A percentile compares a stretch with the other conserved stretches of the same genome.
Conservation (phyloP, 495 filamentous ascomycete species). For the Aeminium ludgeri region DNA sequence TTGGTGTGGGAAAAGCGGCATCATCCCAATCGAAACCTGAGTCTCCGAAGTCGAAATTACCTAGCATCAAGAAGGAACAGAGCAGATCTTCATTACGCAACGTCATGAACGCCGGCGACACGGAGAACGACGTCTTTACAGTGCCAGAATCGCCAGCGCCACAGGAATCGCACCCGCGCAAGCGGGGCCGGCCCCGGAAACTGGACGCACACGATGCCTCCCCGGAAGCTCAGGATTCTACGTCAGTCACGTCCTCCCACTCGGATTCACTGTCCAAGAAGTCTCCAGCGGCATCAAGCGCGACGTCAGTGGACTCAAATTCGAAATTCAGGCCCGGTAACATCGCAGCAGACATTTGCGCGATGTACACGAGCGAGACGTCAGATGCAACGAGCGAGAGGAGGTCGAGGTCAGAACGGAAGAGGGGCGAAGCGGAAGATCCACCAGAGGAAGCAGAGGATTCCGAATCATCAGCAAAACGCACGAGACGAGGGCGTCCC, state of each 20-base stretch:
- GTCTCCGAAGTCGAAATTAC: background rate
- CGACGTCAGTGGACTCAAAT: conserved; percentile 1
- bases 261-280: background rate
- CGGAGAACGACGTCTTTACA: background rate
- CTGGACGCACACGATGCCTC: background rate
- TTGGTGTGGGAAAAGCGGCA: background rate
- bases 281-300: conserved; percentile 2
- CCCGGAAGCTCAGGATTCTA: background rate
- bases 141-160: background rate
- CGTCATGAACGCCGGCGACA: conserved; percentile 1
- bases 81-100: conserved; percentile 5
- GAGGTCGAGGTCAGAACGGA: conserved; percentile 10
- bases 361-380: conserved; percentile 1
- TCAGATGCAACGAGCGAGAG: background rate
- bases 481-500: background rate
- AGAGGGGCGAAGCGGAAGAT: background rate
- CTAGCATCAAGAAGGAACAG: conserved; percentile 5
- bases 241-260: background rate
- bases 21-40: background rate
- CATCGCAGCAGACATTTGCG: conserved; percentile 1
- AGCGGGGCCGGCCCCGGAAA: conserved; percentile 1
- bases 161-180: background rate
- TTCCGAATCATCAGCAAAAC: background rate
- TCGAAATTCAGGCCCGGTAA: background rate
- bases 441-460: conserved; percentile 7